Base-by-base conservation (phyloP, 257 asterid species). In the Salvia miltiorrhiza region DNA sequence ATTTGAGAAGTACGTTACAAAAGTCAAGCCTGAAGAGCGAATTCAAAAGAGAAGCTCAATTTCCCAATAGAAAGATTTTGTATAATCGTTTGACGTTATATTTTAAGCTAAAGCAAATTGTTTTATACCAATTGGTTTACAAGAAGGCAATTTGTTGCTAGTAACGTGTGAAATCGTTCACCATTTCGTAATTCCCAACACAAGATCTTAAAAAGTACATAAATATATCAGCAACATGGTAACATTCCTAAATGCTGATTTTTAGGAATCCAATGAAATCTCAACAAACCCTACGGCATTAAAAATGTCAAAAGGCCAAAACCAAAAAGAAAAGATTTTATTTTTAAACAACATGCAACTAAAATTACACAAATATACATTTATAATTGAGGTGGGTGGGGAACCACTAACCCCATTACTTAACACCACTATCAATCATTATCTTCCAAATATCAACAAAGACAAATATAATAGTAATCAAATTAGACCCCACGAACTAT, bases 391-490 rank as follows among this genome's bases (percentile, higher is more conserved):
- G 5, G 20, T 63, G 60, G 67, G 64, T 19, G 69, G 50, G 63
- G 72, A 60, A 71, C 58, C 65, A 41, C 54, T 75, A 7, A 44
- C 67, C 53, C 61, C 63, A 70, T 65, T 39, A 56, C 74, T 41
- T 64, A 35, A 35, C 57, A 65, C 71, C 65, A 59, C 21, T 4
- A 70, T 70, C 68, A 50, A 33, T 72, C 26, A 65, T 56, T 65
- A 55, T 76, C 66, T 65, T n/a, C 57, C 37, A 72, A 9, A 13
- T 41, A 45, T 8, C n/a, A 45, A 43, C 24, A 45, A 64, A 69
- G 16, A 20, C 4, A 26, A 65, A 19, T 30, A 50, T 70, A 68
- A 4, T 35, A n/a, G n/a, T n/a, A 66, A 40, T 32, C 66, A 47
- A 77, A 62, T 57, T 23, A 48, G 73, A 54, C 71, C 74, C 71